Evolutionary conservation across 2,329 filamentous ascomycete species (phyloP).

Genomic region (Annulohypoxylon truncatum): DNA sequence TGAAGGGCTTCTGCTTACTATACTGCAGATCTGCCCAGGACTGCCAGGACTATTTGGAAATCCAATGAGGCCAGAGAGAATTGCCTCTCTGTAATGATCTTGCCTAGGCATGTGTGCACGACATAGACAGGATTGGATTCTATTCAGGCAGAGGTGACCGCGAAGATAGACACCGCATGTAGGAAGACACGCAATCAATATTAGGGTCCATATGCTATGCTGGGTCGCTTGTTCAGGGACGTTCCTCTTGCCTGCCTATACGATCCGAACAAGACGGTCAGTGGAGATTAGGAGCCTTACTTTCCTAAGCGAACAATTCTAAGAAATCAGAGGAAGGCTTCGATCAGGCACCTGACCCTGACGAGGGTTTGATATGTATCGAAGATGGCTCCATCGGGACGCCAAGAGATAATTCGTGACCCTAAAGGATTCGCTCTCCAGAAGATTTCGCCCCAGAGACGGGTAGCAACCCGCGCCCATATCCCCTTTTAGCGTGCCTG

Average conservation of each 20-base stretch:
- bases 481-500: constrained; percentile 28
- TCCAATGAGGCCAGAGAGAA: constrained; percentile 24
- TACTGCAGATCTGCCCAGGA: not conserved
- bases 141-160: constrained; percentile 5
- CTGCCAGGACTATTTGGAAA: constrained; percentile 18
- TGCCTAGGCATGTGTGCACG: constrained; percentile 23
- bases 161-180: constrained; percentile 10
- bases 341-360: constrained; percentile 20
- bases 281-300: constrained; percentile 14
- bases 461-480: constrained; percentile 31
- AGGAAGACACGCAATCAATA: constrained; percentile 30
- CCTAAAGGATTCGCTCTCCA: constrained; percentile 15
- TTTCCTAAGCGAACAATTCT: constrained; percentile 7
- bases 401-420: constrained; percentile 35
- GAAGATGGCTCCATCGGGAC: constrained; percentile 14
- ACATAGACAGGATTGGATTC: constrained; percentile 7
- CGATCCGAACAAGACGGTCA: not conserved
- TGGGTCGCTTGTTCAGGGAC: constrained; percentile 11
- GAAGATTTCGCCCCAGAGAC: constrained; percentile 21
- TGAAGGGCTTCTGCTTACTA: constrained; percentile 35
- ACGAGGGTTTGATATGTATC: constrained; percentile 23
- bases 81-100: constrained; percentile 17
- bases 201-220: constrained; percentile 15
- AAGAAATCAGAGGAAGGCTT: constrained; percentile 16
- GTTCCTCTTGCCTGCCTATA: constrained; percentile 8